Evolutionary conservation across 805 yeast genomes (phyloP).

Genomic region (Saturnispora galanensis): DNA sequence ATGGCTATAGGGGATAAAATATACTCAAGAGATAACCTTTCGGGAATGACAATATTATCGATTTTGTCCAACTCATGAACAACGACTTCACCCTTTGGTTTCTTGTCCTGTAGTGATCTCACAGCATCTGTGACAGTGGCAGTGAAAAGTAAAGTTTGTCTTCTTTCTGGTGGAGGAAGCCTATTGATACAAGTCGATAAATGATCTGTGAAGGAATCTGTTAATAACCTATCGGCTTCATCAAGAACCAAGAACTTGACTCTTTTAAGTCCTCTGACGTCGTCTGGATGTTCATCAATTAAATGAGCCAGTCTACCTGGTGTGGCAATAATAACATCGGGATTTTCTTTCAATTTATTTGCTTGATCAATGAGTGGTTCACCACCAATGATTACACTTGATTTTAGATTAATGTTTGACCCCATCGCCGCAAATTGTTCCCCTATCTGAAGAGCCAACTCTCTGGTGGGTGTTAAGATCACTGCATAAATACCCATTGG

Average conservation of each 20-base stretch:
- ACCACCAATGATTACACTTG: constrained; percentile 88
- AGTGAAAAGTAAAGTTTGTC: constrained; percentile 88
- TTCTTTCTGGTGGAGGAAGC: constrained; percentile 56
- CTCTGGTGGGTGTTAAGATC: constrained; percentile 86
- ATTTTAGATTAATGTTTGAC: constrained; percentile 73
- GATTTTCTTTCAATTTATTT: constrained; percentile 65
- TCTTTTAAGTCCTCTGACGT: constrained; percentile 66
- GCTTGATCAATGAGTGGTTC: constrained; percentile 89
- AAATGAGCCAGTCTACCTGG: constrained; percentile 96
- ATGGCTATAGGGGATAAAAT: constrained; percentile 78
- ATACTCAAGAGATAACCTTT: constrained; percentile 54
- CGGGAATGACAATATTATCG: constrained; percentile 74
- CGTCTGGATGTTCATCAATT: constrained; percentile 79
- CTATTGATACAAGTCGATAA: constrained; percentile 60
- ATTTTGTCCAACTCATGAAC: constrained; percentile 67
- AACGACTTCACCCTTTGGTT: constrained; percentile 42
- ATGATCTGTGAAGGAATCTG: constrained; percentile 75
- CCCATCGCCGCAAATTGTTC: constrained; percentile 95
- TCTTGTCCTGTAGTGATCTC: constrained; percentile 57
- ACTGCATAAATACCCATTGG: constrained; percentile 90
- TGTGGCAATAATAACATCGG: constrained; percentile 93
- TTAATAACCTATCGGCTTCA: constrained; percentile 89
- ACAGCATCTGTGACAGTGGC: constrained; percentile 96
- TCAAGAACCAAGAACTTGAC: constrained; percentile 79
- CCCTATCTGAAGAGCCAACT: constrained; percentile 91